phyloP scores from a whole-genome alignment of 139 green algal species.

The Chlorella sp. region DNA sequence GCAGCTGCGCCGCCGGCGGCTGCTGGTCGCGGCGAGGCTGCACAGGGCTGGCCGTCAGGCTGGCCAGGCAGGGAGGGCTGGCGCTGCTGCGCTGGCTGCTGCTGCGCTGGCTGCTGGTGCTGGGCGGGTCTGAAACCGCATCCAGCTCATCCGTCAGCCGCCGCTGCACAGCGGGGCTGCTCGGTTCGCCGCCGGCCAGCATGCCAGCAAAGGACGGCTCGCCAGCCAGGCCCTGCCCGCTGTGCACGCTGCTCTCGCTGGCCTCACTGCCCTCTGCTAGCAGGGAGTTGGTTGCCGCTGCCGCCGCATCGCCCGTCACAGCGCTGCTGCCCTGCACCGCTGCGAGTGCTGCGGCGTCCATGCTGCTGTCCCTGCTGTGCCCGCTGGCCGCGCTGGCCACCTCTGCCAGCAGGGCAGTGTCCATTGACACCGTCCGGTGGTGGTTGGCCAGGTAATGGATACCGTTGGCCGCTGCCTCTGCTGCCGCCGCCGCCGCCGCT shows the following conservation, averaged over 20 bases:
- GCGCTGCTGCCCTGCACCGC: constrained; percentile 48
- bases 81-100: constrained; percentile 8
- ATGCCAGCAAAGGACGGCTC: constrained; percentile 27
- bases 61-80: no score
- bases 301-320: constrained; percentile 1
- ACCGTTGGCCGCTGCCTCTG: constrained; percentile 27
- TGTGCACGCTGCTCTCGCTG: background rate
- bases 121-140: constrained; percentile 27
- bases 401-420: constrained; percentile 13
- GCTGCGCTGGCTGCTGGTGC: constrained; percentile 8
- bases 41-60: background rate
- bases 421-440: constrained; percentile 29
- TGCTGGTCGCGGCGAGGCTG: background rate
- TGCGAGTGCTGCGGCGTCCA: constrained; percentile 32
- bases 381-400: no score
- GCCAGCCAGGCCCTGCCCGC: background rate
- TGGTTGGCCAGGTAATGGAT: constrained; percentile 41
- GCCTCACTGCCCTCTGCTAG: no score
- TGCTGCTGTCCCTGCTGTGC: constrained; percentile 3
- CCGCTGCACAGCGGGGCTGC: constrained; percentile 5
- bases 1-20: background rate
- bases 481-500: constrained; percentile 5
- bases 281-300: background rate
- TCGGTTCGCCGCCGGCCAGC: background rate
- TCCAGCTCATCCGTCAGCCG: constrained; percentile 26